Evolutionary conservation across 202 grass and related monocot genomes (phyloP), one percentile per base, ranked within the genome.

Genomic region (Hordeum pubiflorum): DNA sequence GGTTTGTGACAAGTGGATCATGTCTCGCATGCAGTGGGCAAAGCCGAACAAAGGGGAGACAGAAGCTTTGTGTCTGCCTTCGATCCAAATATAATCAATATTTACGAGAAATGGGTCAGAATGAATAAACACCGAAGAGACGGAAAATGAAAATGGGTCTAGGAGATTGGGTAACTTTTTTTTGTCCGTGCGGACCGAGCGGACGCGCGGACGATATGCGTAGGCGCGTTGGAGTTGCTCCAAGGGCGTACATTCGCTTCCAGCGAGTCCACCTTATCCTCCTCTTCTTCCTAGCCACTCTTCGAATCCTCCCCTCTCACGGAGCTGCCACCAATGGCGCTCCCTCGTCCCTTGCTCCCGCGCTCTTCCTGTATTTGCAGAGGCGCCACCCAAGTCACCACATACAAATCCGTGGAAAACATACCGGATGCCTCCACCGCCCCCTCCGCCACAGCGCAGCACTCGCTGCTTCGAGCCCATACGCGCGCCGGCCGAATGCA

Each of bases 401-500:
- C 58, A 15, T 46, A 40, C 22, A 82, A 66, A 6, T 17, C 58
- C 21, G 14, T 14, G 21, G 11, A 10, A 33, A 0, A 10, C 18
- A 20, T 15, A 23, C 68, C 50, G 17, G 22, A 79, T 65, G 67
- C 66, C 15, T n/a, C 15, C 62, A 36, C 29, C 32, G 1, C 63
- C 58, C 22, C 38, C 18, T 2, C 48, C 5, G 3, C 81, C 50
- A 50, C 71, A 4, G 38, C 36, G 66, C 74, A 89, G 87, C 59
- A 87, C 20, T 77, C 85, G 69, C 69, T 82, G 17, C 81, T 93
- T 58, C 77, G 70, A 11, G 21, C 72, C 14, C 82, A 85, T 63
- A 75, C 74, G 27, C 81, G 87, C 69, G 74, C 84, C 62, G 88
- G 85, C 3, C 79, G 75, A 22, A 93, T 93, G 91, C 54, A 75